Evolutionary conservation across 495 filamentous ascomycete species (phyloP), one percentile per base, ranked within the genome.

Genomic region (Xylaria longipes): DNA sequence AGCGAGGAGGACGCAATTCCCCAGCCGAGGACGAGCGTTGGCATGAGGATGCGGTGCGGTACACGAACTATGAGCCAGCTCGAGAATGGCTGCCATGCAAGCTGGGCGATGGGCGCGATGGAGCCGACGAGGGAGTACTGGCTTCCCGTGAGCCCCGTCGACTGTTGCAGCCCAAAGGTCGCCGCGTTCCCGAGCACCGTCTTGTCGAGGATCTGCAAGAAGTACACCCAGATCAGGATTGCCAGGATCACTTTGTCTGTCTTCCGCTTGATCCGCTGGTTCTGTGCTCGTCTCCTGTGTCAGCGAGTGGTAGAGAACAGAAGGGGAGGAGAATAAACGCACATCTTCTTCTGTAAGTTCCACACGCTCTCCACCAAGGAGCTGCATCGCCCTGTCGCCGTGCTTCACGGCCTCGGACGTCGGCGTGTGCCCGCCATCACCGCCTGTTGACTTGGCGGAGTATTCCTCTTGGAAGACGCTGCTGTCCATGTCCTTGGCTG

Each of bases 61-160:
- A 92, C 87, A 74, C 89, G 89, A 73, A 91, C 88, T 74, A 92
- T 91, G 39, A 92, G 80, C 61, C 84, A 80, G 1, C 87, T 88
- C 1, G 90, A 90, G 76, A 91, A 88, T 2, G 89, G 90, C 78
- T 91, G 89, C 89, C 88, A 91, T 39, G 80, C 84, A 61, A 92
- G 82, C 78, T 91, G 89, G 12, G 89, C 89, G 69, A 90, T 89
- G 1, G 89, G 86, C 1, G 84, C 85, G 33, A 91, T 90, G 5
- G 87, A 89, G 1, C 89, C 88, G 5, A 92, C 72, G 0, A 91
- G 72, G 0, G 89, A 91, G 75, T 91, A 91, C 71, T 91, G 82
- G 72, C 88, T 84, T 8, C 88, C 88, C 0, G 78, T 83, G 20
- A 91, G 83, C 31, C 83, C 65, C 0, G 85, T 86, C 70, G 89